Evolutionary conservation across 306 rosid genomes (phyloP), one percentile per base, ranked within the genome.

Genomic region (Medicago ruthenica): DNA sequence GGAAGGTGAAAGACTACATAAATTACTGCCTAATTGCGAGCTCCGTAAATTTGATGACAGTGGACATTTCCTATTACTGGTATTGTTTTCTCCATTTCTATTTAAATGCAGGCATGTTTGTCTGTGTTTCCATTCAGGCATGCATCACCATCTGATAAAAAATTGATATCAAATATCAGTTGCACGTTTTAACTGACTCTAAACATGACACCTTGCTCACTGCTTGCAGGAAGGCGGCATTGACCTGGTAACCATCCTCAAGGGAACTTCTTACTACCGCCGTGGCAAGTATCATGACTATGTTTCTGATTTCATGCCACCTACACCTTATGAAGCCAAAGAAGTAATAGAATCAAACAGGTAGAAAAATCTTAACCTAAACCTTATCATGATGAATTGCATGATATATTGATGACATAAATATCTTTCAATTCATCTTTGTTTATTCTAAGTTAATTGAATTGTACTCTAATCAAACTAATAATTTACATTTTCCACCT

Each of bases 11-110:
- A 83, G 88, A 77, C 92, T 95, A 36, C 0, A 0, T 18, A 67
- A 73, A 73, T 68, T 79, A 31, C 67, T 95, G 62, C 87, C 89
- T 31, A 87, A 82, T n/a, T 83, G 89, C 74, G 87, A 80, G 57
- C 70, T 85, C 70, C 97, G 93, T 58, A 85, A 40, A 76, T 90
- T 92, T 76, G 83, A 83, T 21, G 82, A 83, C 81, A 76, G 81
- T 71, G 92, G 99, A 9, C 99, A 92, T 83, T 92, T 90, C 83
- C 89, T 95, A 74, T 77, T 92, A 82, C 85, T 87, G 97, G 99
- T 92, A 92, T 48, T 82, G 3, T 22, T 80, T 74, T 78, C 55
- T 82, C 54, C 78, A 36, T 78, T 51, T 76, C 11, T 37, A 41
- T 34, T 50, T 12, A 66, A 81, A 15, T 76, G 22, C 61, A 31